Evolutionary conservation across 2,329 filamentous ascomycete genomes (phyloP).

Genomic region (Ustilaginoidea virens): DNA sequence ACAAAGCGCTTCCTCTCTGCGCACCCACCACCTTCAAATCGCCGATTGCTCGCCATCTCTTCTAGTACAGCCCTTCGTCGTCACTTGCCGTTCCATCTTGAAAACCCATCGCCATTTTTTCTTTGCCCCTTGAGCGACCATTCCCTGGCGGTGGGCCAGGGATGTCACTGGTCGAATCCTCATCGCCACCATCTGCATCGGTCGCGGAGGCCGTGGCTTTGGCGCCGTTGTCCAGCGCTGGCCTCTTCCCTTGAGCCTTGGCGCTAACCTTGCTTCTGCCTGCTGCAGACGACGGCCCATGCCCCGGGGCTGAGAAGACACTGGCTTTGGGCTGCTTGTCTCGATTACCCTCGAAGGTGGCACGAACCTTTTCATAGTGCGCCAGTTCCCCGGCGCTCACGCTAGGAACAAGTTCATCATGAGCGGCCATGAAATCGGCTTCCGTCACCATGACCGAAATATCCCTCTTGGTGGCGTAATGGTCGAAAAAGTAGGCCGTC

Average conservation of each 20-base stretch:
- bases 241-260: conserved; percentile 22
- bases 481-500: conserved; percentile 92
- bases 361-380: conserved; percentile 77
- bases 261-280: conserved; percentile 7
- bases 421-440: conserved; percentile 70
- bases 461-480: conserved; percentile 69
- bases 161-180: conserved; percentile 16
- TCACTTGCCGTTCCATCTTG: conserved; percentile 38
- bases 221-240: conserved; percentile 14
- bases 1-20: too few species aligned
- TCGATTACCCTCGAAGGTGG: conserved; percentile 56
- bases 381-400: conserved; percentile 84
- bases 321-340: conserved; percentile 13
- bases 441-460: conserved; percentile 79
- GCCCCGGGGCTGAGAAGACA: not conserved
- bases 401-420: conserved; percentile 76
- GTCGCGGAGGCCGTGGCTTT: conserved; percentile 20
- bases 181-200: conserved; percentile 14
- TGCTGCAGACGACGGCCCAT: conserved; percentile 11
- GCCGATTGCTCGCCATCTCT: too few species aligned
- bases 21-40: too few species aligned
- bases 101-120: conserved; percentile 36
- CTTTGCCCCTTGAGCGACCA: conserved; percentile 35
- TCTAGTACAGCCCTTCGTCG: conserved; percentile 40
- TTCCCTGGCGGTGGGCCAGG: conserved; percentile 13